These are phyloP conservation scores for Tylopilus vinaceipallidus DNA, from an alignment of 768 basidiomycete species.

Conservation along the genomic window DNA sequence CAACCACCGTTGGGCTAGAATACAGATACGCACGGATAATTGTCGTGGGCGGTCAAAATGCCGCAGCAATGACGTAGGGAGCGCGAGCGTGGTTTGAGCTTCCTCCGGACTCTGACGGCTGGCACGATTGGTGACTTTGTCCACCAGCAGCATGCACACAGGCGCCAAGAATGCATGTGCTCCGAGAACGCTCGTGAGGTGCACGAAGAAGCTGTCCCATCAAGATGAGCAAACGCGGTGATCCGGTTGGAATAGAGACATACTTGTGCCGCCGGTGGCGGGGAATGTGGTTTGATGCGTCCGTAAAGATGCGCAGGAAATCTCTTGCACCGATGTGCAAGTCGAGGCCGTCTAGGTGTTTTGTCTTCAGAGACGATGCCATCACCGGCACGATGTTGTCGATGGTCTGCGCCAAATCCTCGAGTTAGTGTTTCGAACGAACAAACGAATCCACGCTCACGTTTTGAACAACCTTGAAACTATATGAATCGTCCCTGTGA, in stretches of 20 bases:
- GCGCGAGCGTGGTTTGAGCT: conserved; percentile 51
- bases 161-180: conserved; percentile 78
- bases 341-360: conserved; percentile 51
- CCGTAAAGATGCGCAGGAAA: conserved; percentile 89
- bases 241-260: conserved; percentile 23
- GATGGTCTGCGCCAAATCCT: conserved; percentile 60
- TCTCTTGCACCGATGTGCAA: conserved; percentile 71
- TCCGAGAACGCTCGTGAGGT: conserved; percentile 82
- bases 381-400: conserved; percentile 93
- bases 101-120: conserved; percentile 63
- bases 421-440: not conserved
- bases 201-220: conserved; percentile 74
- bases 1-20: not conserved
- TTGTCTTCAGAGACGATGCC: conserved; percentile 69
- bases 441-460: conserved; percentile 36
- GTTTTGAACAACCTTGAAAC: conserved; percentile 92
- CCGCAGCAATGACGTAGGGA: conserved; percentile 68
- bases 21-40: conserved; percentile 43
- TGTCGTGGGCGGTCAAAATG: conserved; percentile 49
- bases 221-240: conserved; percentile 2
- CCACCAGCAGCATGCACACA: conserved; percentile 79
- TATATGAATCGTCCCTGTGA: conserved; percentile 94
- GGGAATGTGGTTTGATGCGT: conserved; percentile 89
- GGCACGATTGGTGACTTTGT: conserved; percentile 69
- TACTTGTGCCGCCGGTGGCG: conserved; percentile 89